A percentile compares a stretch with the other conserved stretches of the same genome.
These are phyloP conservation scores for Oryza meridionalis DNA, from an alignment of 176 grass and related monocot genomes.

Conservation along the genomic window DNA sequence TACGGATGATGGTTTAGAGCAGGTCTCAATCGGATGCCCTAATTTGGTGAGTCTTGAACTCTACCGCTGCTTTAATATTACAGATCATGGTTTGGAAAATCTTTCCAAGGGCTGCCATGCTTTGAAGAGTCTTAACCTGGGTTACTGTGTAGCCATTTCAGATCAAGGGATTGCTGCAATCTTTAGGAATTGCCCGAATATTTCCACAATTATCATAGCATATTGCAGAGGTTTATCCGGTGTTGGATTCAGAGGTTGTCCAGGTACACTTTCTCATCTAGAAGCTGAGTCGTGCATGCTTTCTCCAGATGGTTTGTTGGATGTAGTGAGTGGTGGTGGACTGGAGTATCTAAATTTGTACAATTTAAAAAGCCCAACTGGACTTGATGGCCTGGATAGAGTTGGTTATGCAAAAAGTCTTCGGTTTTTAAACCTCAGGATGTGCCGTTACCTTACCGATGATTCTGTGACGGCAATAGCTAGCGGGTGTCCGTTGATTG, in stretches of 20 bases:
- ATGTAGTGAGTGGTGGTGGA: slow-evolving; percentile 52
- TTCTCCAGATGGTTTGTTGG: slow-evolving; percentile 62
- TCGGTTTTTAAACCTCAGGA: slow-evolving; percentile 66
- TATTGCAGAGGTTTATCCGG: slow-evolving; percentile 74
- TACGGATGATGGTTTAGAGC: slow-evolving; percentile 65
- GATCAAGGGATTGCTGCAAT: slow-evolving; percentile 69
- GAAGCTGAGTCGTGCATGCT: slow-evolving; percentile 86
- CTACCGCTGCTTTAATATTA: slow-evolving; percentile 69
- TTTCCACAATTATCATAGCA: slow-evolving; percentile 61
- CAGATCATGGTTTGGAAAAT: slow-evolving; percentile 68
- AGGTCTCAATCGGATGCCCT: slow-evolving; percentile 57
- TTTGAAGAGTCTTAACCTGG: slow-evolving; percentile 78
- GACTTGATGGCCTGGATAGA: slow-evolving; percentile 54
- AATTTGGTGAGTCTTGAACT: slow-evolving; percentile 83
- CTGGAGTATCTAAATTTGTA: slow-evolving; percentile 79
- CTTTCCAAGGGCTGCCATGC: slow-evolving; percentile 58
- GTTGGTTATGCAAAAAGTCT: slow-evolving; percentile 58
- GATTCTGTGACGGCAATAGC: slow-evolving; percentile 66
- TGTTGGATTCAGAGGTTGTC: slow-evolving; percentile 65
- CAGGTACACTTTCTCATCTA: slow-evolving; percentile 63
- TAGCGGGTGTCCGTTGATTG: slow-evolving; percentile 65
- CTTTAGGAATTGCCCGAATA: slow-evolving; percentile 49
- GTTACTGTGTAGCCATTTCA: slow-evolving; percentile 60
- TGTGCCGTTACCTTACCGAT: slow-evolving; percentile 69
- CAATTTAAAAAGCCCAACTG: slow-evolving; percentile 51